Base-by-base conservation (phyloP, 2,329 filamentous ascomycete species). In the Trichophyton verrucosum region DNA sequence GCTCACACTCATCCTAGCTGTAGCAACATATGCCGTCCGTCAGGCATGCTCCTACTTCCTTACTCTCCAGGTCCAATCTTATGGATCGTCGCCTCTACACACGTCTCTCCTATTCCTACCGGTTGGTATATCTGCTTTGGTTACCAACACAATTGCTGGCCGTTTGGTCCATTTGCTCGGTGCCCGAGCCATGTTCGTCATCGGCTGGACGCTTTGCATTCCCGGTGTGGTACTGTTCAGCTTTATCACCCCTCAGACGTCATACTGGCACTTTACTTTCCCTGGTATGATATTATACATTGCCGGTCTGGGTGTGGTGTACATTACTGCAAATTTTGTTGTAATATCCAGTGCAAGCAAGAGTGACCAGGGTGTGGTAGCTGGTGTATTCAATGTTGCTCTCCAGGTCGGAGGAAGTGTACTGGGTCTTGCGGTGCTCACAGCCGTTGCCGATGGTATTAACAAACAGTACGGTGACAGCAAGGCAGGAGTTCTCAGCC, bases 31-130 rank as follows among this genome's bases (percentile, higher is more conserved):
- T 20, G 49, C 49, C 15, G 49, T 55, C 20, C 49, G 49, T n/a
- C 49, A 55, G 49, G 49, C 49, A 33, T 55, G 49, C 13, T 30
- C 49, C 2, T 55, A 55, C n/a, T 55, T 55, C n/a, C 49, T 55
- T 3, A 55, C 49, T 7, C 15, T 55, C 30, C 49, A 55, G n/a
- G 15, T 55, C 15, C 49, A 55, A 27, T 55, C 49, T 0, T 55
- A 30, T 20, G 49, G 49, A 24, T 30, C 24, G 3, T 30, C 22
- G 2, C 22, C 49, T 3, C 24, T 55, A n/a, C 49, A 55, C 15
- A 55, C 49, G 1, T 33, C 49, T 33, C 22, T 55, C 15, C 49
- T 55, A 13, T 55, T 55, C n/a, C 24, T 55, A 2, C 49, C 49
- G 3, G 11, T 55, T 9, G 49, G 49, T 5, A 55, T 55, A 6